Evolutionary conservation across 2,329 filamentous ascomycete genomes (phyloP).

Genomic region (Chaetomiaceae sp.): DNA sequence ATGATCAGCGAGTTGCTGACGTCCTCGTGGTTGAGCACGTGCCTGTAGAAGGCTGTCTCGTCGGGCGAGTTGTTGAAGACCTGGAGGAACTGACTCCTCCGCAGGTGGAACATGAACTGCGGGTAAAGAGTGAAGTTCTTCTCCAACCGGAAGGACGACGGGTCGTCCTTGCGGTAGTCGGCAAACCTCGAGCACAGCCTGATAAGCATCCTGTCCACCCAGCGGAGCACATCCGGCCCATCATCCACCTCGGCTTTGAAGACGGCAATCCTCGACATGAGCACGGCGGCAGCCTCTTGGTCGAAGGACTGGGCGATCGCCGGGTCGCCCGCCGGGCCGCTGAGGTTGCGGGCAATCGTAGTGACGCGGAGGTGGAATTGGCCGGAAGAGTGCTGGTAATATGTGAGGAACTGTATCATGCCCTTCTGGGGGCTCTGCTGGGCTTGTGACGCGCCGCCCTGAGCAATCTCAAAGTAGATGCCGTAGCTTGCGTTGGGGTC

Average conservation of each 20-base stretch:
- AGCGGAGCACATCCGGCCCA: constrained; percentile 93
- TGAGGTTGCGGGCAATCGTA: constrained; percentile 85
- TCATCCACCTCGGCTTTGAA: constrained; percentile 99
- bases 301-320: constrained; percentile 96
- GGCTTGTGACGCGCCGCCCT: constrained; percentile 79
- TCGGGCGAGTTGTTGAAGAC: constrained; percentile 99
- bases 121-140: constrained; percentile 99
- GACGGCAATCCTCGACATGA: constrained; percentile 98
- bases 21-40: constrained; percentile 96
- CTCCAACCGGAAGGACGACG: constrained; percentile 91
- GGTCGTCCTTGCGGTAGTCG: constrained; percentile 96
- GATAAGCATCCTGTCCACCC: constrained; percentile 99
- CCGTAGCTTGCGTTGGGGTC: constrained; percentile 91
- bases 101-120: constrained; percentile 99
- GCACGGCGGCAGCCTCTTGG: constrained; percentile 92
- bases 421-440: constrained; percentile 86
- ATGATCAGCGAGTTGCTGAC: constrained; percentile 95
- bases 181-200: constrained; percentile 93
- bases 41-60: constrained; percentile 97
- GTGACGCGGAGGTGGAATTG: constrained; percentile 96
- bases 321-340: constrained; percentile 88
- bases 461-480: constrained; percentile 96
- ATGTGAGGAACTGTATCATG: constrained; percentile 97
- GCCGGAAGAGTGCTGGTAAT: constrained; percentile 95
- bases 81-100: constrained; percentile 94